Percentiles rank a stretch among this genome's conserved stretches.
These are phyloP conservation scores for Pinus tabuliformis DNA, from an alignment of 75 land plant genomes.

Conservation along the genomic window DNA sequence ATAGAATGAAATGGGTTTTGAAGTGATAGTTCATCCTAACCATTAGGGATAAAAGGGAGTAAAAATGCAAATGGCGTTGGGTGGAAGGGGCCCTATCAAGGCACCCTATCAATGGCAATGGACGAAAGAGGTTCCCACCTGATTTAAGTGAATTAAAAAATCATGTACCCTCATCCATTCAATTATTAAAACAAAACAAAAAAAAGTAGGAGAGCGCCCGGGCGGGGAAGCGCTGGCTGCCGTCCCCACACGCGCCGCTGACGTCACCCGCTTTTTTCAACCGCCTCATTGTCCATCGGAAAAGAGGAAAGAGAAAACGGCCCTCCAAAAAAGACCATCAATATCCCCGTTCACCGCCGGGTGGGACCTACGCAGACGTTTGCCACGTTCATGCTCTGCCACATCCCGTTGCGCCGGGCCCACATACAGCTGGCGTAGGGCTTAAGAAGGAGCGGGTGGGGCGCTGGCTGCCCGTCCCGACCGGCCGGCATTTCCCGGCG, in stretches of 20 bases:
- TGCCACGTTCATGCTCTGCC: conserved; percentile 7
- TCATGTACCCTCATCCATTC: neutral
- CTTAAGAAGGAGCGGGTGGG: no score
- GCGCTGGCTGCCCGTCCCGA: neutral
- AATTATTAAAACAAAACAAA: conserved; percentile 9
- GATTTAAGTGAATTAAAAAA: neutral
- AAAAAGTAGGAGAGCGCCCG: neutral
- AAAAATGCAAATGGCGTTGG: no score
- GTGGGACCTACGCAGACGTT: neutral
- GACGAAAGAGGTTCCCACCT: neutral
- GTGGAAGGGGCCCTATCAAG: no score
- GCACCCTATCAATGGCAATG: no score
- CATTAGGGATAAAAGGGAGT: no score
- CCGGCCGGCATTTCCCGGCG: neutral
- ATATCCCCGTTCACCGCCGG: neutral
- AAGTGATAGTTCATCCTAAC: no score
- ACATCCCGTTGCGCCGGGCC: neutral
- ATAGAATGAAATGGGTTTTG: no score
- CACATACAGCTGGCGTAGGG: neutral
- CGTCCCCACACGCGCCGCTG: conserved; percentile 8
- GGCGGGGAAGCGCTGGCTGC: no score
- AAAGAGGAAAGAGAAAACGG: neutral
- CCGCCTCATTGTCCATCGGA: neutral
- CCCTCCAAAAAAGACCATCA: neutral
- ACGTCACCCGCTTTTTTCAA: conserved; percentile 1